A percentile compares a stretch with the other conserved stretches of the same genome.
Evolutionary conservation across 78 protist genomes (phyloP).

Genomic region (Pelomyxa schiedti): DNA sequence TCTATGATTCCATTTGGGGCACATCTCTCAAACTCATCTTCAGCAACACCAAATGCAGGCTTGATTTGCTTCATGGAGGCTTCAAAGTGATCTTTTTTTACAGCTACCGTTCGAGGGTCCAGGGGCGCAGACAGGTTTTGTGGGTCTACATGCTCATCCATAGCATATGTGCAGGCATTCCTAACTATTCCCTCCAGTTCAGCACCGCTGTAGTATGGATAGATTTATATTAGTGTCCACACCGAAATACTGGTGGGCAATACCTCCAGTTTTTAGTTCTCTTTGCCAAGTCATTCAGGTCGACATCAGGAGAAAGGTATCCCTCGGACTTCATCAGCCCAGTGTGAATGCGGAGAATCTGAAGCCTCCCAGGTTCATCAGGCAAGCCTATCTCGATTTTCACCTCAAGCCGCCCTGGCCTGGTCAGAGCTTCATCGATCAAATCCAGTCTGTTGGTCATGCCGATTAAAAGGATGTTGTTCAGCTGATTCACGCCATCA

Average conservation of each 20-base stretch:
- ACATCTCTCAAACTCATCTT: conserved; percentile 38
- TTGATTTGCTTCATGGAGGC: conserved; percentile 77
- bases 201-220: conserved; percentile 26
- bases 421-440: conserved; percentile 17
- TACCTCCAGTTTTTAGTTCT: conserved; percentile 89
- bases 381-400: conserved; percentile 92
- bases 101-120: conserved; percentile 7
- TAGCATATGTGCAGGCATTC: conserved; percentile 75
- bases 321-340: conserved; percentile 32
- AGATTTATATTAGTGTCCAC: too few relatives aligned
- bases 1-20: conserved; percentile 62
- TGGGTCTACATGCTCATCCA: conserved; percentile 60
- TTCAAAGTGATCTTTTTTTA: conserved; percentile 67
- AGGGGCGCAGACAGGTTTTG: conserved; percentile 39
- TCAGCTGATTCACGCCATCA: conserved; percentile 93
- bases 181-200: conserved; percentile 80
- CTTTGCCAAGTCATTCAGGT: conserved; percentile 61
- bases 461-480: conserved; percentile 41
- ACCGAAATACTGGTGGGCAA: too few relatives aligned
- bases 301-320: conserved; percentile 67
- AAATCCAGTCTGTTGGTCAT: conserved; percentile 12
- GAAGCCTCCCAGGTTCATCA: conserved; percentile 87
- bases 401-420: conserved; percentile 95
- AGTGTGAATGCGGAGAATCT: conserved; percentile 93
- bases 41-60: conserved; percentile 82